phyloP scores from a whole-genome alignment of 139 green algal genomes.

The Microglena sp. region DNA sequence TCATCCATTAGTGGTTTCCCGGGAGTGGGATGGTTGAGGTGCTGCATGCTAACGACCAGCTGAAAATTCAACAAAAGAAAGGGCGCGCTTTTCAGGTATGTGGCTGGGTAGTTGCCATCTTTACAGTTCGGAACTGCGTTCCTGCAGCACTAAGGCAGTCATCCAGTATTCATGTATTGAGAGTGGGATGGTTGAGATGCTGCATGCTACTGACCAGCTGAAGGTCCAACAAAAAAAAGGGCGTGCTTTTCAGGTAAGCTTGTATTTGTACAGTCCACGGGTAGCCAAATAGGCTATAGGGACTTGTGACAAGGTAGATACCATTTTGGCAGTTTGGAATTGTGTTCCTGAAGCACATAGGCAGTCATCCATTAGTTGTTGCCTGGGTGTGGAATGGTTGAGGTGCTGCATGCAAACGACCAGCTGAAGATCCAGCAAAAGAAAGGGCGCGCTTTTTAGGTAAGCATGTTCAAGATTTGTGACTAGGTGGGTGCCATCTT shows the following conservation, averaged over 20 bases:
- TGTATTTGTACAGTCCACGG: neutral
- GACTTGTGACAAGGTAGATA: neutral
- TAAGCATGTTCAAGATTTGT: too few relatives aligned
- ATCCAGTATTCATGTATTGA: neutral
- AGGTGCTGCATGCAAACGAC: constrained; percentile 51
- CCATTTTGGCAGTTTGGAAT: too few relatives aligned
- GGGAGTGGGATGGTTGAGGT: constrained; percentile 35
- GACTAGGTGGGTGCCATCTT: too few relatives aligned
- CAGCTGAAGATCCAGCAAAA: constrained; percentile 46
- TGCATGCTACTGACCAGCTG: constrained; percentile 57
- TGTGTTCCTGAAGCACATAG: neutral
- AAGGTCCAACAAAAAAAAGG: constrained; percentile 38
- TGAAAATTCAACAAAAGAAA: constrained; percentile 36
- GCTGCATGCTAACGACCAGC: constrained; percentile 53
- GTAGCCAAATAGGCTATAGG: neutral
- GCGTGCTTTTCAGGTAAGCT: constrained; percentile 4
- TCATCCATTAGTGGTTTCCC: neutral
- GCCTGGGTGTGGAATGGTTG: constrained; percentile 22
- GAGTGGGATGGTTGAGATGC: constrained; percentile 35
- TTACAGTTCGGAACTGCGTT: too few relatives aligned
- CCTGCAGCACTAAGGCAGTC: neutral
- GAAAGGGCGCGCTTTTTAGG: constrained; percentile 22
- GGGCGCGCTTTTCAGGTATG: constrained; percentile 18
- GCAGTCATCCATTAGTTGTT: neutral
- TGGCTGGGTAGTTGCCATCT: too few relatives aligned